These are phyloP conservation scores for Teunomyces panamensis DNA, from an alignment of 805 yeast species.

Conservation along the genomic window DNA sequence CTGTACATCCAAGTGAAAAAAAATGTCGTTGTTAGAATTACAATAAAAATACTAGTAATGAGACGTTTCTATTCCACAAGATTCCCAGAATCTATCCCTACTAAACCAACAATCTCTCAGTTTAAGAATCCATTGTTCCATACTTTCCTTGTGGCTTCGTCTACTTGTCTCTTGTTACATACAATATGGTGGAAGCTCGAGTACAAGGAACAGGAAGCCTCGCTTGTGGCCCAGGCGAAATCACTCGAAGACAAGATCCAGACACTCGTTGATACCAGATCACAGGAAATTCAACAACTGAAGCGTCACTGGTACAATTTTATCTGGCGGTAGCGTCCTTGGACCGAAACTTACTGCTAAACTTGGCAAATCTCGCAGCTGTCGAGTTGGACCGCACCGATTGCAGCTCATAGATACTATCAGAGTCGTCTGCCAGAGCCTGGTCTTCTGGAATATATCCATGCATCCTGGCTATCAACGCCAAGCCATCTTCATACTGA, in stretches of 20 bases:
- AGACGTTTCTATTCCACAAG: not conserved
- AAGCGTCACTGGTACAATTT: conserved; percentile 12
- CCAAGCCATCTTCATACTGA: conserved; percentile 66
- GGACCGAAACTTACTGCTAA: conserved; percentile 12
- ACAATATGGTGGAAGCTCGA: conserved; percentile 31
- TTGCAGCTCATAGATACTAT: conserved; percentile 18
- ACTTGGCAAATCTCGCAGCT: conserved; percentile 17
- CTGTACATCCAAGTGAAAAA: not conserved
- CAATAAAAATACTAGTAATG: not conserved
- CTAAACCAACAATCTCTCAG: conserved; percentile 33
- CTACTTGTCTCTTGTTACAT: conserved; percentile 36
- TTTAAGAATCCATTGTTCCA: conserved; percentile 38
- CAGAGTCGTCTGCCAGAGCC: conserved; percentile 9
- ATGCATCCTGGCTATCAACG: conserved; percentile 54
- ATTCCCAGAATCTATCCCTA: conserved; percentile 3
- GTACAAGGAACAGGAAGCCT: conserved; percentile 21
- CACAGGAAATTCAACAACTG: conserved; percentile 16
- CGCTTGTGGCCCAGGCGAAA: conserved; percentile 15
- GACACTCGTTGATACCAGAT: conserved; percentile 25
- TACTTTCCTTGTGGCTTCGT: conserved; percentile 37
- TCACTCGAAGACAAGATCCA: conserved; percentile 25
- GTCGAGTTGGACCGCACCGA: conserved; percentile 20
- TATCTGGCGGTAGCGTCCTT: conserved; percentile 6
- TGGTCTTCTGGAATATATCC: conserved; percentile 15
- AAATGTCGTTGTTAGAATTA: not conserved